These are phyloP conservation scores for Tetradesmus obliquus DNA, from an alignment of 139 green algal species.

Conservation along the genomic window DNA sequence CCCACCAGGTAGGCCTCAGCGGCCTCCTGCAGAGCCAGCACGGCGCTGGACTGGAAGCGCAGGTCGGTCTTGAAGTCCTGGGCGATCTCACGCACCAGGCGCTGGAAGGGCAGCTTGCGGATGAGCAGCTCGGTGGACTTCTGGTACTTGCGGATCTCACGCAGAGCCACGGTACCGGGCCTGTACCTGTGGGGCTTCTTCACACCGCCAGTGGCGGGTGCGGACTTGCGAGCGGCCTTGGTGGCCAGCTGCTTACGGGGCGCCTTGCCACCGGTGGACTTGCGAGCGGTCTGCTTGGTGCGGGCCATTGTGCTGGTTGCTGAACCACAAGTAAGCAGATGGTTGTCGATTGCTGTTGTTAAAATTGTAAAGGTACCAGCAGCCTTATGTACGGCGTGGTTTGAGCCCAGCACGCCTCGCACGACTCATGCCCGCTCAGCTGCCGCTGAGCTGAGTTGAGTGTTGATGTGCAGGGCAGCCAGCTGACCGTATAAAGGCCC, in stretches of 20 bases:
- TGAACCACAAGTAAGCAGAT: no score
- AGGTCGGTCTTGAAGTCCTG: constrained; percentile 99
- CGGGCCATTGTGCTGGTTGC: constrained; percentile 39
- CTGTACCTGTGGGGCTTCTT: constrained; percentile 95
- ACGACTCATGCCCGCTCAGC: not conserved
- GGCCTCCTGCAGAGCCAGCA: constrained; percentile 97
- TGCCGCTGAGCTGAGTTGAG: not conserved
- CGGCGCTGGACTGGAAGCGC: constrained; percentile 96
- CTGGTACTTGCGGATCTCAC: constrained; percentile 97
- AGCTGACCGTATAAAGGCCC: no score
- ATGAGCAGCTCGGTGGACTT: constrained; percentile 96
- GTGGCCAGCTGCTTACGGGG: constrained; percentile 91
- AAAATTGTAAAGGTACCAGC: no score
- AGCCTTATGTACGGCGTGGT: not conserved
- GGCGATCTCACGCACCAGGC: constrained; percentile 97
- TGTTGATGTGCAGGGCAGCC: no score
- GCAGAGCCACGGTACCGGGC: constrained; percentile 90
- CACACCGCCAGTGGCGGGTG: constrained; percentile 78
- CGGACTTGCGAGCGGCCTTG: constrained; percentile 81
- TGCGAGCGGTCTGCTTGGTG: constrained; percentile 81
- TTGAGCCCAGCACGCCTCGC: no score
- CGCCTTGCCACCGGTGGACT: constrained; percentile 90
- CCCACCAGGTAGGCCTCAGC: constrained; percentile 98
- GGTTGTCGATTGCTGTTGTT: no score
- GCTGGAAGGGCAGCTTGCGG: constrained; percentile 97